Evolutionary conservation across 2,329 filamentous ascomycete genomes (phyloP), one percentile per base, ranked within the genome.

Genomic region (Venturiaceae sp.): DNA sequence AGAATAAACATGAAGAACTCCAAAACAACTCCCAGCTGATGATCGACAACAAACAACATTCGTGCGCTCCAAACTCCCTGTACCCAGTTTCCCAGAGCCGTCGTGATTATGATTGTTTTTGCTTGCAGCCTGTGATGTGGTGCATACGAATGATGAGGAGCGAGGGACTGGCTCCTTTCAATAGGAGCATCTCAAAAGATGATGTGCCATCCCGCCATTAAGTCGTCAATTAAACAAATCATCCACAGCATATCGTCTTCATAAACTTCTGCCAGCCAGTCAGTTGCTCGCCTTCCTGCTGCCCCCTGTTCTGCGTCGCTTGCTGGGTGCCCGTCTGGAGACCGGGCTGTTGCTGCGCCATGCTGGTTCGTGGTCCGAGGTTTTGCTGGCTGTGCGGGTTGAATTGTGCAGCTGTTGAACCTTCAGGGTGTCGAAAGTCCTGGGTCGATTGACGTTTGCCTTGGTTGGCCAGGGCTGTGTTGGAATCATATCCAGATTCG

Each of bases 331-430:
- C 39, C 33, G 30, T 54, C n/a, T 53, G 56, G 8, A 53, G 36
- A n/a, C 32, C 23, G 21, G 54, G n/a, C 30, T 32, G 37, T 44
- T 52, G 36, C n/a, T 53, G 47, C 16, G 23, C 53, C 44, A 50
- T 50, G 57, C 65, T 70, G 53, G 67, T 64, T 53, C 64, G 65
- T 26, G 77, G 75, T 62, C 75, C 80, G 58, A 95, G 81, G 73
- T 96, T 94, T 72, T 90, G 89, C 69, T 88, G 89, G 77, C 90
- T 96, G 81, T 90, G 92, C 23, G 44, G 44, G 78, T 95, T 91
- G 80, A 96, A 96, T 72, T 96, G 92, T 65, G 92, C 92, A 74
- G 95, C 90, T 63, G 90, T 96, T 70, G 90, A 96, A 67, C 88
- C 90, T 70, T 92, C 87, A 66, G 91, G 89, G 64, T 92, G 92